Evolutionary conservation across 2,329 filamentous ascomycete species (phyloP).

Genomic region (Gnomoniopsis sp.): DNA sequence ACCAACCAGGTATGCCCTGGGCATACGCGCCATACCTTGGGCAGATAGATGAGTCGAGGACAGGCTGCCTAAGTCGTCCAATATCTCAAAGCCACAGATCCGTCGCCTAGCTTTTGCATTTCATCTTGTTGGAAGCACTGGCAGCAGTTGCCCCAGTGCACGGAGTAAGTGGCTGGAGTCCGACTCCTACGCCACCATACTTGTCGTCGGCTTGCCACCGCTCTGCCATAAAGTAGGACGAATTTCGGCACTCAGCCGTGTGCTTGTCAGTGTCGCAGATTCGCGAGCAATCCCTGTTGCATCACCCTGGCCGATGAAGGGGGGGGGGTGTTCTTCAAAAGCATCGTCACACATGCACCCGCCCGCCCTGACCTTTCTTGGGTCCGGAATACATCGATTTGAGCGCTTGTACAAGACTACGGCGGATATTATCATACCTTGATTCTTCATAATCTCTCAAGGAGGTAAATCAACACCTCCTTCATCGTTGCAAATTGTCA

Average conservation of each 20-base stretch:
- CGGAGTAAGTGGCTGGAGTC: too few relatives aligned
- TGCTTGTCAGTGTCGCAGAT: slow-evolving; percentile 18
- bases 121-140: neutral
- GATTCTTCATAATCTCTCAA: neutral
- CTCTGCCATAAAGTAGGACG: slow-evolving; percentile 10
- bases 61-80: neutral
- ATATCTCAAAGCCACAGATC: neutral
- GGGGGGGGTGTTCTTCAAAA: neutral
- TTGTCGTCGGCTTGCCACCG: neutral
- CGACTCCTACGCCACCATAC: neutral
- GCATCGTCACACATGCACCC: neutral
- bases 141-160: neutral
- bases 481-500: too few relatives aligned
- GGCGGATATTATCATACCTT: neutral
- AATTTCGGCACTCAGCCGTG: slow-evolving; percentile 19
- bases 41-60: neutral
- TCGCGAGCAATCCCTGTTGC: slow-evolving; percentile 17
- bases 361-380: neutral
- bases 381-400: neutral
- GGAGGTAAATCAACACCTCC: neutral
- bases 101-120: neutral
- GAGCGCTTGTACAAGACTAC: neutral
- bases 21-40: neutral
- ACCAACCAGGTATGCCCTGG: slow-evolving; percentile 3
- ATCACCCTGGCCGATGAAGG: slow-evolving; percentile 6